A percentile compares a stretch with the other conserved stretches of the same genome.
phyloP scores from a whole-genome alignment of 495 filamentous ascomycete species.

The Penicillium samsonianum region DNA sequence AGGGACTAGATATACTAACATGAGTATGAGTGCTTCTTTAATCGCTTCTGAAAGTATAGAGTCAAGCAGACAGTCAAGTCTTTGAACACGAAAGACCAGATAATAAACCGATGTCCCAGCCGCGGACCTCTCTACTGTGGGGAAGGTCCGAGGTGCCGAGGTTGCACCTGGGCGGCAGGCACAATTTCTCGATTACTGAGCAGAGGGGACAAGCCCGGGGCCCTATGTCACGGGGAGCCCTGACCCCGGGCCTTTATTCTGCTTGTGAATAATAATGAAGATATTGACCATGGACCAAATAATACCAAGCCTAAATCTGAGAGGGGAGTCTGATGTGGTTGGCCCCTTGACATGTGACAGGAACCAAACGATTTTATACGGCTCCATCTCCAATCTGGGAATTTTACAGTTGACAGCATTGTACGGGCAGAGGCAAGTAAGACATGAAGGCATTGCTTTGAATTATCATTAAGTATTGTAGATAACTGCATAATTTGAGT shows the following conservation, averaged over 20 bases:
- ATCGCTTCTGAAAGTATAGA: background rate
- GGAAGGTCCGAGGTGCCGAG: conserved; percentile 39
- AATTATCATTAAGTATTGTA: background rate
- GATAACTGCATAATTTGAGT: background rate
- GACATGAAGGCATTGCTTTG: background rate
- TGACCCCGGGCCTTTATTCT: background rate
- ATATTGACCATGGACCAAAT: background rate
- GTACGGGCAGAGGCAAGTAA: background rate
- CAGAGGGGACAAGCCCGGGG: background rate
- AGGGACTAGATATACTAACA: background rate
- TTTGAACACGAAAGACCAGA: conserved; percentile 15
- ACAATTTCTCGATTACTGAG: conserved; percentile 15
- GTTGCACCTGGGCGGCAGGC: conserved; percentile 16
- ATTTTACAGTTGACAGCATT: background rate
- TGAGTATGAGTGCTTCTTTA: background rate
- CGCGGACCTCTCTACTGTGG: conserved; percentile 36
- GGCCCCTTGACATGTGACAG: conserved; percentile 11
- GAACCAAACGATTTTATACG: background rate
- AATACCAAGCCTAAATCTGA: background rate
- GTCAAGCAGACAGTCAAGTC: background rate
- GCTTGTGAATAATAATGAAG: conserved; percentile 1
- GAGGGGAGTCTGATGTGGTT: background rate
- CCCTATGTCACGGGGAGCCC: background rate
- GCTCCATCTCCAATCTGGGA: background rate
- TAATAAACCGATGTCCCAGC: conserved; percentile 18